Evolutionary conservation across 495 filamentous ascomycete genomes (phyloP).

Genomic region (Trichoderma erinaceum): DNA sequence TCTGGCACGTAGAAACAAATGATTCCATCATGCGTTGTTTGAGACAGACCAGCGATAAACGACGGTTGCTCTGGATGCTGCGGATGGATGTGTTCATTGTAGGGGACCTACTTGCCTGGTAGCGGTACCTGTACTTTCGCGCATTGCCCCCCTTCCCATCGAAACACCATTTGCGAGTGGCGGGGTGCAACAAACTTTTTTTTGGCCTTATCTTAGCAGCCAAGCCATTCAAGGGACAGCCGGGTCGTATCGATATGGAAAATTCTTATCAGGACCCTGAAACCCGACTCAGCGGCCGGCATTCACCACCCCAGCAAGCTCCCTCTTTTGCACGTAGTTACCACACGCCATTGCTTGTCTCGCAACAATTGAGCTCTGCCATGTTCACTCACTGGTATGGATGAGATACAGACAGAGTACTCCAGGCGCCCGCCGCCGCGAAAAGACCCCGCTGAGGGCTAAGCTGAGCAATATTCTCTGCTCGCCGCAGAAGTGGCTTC

Average conservation of each 20-base stretch:
- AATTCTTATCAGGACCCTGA: constrained; percentile 1
- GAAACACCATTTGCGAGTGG: neutral
- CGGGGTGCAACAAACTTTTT: constrained; percentile 14
- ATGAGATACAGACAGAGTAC: neutral
- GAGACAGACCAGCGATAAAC: neutral
- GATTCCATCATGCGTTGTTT: neutral
- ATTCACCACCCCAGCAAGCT: neutral
- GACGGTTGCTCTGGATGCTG: neutral
- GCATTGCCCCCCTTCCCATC: constrained; percentile 5
- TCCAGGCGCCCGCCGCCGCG: neutral
- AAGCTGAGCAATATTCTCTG: neutral
- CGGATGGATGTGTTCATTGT: neutral
- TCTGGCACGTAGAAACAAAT: neutral
- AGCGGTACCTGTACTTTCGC: neutral
- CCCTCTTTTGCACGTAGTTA: neutral
- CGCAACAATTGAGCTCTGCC: neutral
- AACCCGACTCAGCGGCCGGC: neutral
- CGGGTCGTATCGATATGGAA: neutral
- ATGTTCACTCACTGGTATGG: neutral
- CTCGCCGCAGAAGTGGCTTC: constrained; percentile 4
- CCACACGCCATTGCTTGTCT: neutral
- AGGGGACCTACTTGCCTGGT: neutral
- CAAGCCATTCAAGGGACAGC: neutral
- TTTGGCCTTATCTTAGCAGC: constrained; percentile 1
- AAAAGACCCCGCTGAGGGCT: neutral